Percentiles rank a stretch among this genome's conserved stretches.
phyloP scores from a whole-genome alignment of 805 yeast genomes.

The Metschnikowia noctiluminum region DNA sequence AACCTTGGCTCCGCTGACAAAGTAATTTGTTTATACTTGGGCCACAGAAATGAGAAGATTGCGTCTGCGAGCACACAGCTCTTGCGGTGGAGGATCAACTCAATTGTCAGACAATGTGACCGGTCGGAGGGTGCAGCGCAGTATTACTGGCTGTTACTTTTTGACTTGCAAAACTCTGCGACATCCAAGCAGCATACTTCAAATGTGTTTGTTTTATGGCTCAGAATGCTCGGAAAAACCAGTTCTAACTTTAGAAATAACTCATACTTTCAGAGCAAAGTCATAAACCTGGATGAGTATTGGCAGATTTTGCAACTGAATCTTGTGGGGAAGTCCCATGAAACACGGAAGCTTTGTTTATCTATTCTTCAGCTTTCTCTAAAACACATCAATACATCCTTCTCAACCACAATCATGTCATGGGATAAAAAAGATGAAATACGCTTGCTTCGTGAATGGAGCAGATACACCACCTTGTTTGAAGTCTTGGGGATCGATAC shows the following conservation, averaged over 20 bases:
- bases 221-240: constrained; percentile 42
- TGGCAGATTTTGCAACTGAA: constrained; percentile 61
- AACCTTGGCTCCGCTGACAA: constrained; percentile 12
- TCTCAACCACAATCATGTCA: constrained; percentile 33
- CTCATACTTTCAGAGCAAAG: constrained; percentile 23
- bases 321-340: constrained; percentile 54
- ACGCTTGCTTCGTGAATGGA: constrained; percentile 55
- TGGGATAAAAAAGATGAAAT: constrained; percentile 37
- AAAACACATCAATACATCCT: constrained; percentile 37
- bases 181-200: constrained; percentile 23
- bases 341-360: constrained; percentile 63
- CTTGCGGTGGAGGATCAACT: constrained; percentile 53
- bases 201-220: constrained; percentile 52
- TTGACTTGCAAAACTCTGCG: constrained; percentile 28
- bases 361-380: constrained; percentile 64
- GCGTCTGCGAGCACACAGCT: constrained; percentile 36
- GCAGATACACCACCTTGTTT: constrained; percentile 64
- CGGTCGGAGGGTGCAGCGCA: constrained; percentile 8
- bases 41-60: constrained; percentile 36
- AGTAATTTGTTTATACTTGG: constrained; percentile 32
- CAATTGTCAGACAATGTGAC: constrained; percentile 21
- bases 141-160: constrained; percentile 47
- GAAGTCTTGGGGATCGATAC: constrained; percentile 84
- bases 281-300: constrained; percentile 24
- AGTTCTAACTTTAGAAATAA: constrained; percentile 10